Base-by-base conservation (phyloP, 106 monocot species). In the Chionographis japonica region DNA sequence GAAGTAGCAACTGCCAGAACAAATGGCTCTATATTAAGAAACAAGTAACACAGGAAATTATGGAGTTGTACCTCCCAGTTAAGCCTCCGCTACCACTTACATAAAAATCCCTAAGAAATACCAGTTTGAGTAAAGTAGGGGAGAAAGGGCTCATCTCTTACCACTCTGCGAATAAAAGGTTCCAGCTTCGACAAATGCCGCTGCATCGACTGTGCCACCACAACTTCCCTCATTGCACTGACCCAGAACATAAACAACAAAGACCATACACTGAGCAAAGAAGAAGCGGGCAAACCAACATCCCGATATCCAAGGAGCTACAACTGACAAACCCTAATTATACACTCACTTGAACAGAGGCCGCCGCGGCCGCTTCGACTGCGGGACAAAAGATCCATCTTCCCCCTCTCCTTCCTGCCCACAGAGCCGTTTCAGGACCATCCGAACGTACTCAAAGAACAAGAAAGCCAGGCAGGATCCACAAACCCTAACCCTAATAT, bases 111-210 rank as follows among this genome's bases (percentile, higher is more conserved):
- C 62, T 54, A 14, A 7, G 14, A 37, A 38, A 3, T 13, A 8
- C 11, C 8, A 8, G 8, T 18, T 14, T 12, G 18, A 37, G 11
- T 8, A 37, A 17, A 12, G 58, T 55, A 14, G 20, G 12, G 12
- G 18, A 37, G 12, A 8, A 27, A 42, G 42, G 13, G 38, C 10
- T 7, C 38, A 15, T 39, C 1, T 40, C 62, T 46, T 79, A 89
- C 85, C 76, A 89, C 85, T 72, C 65, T 82, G 27, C 89, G 89
- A 36, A 89, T 68, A 72, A 85, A 85, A 65, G 85, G 82, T 66
- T 89, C 89, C 40, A 88, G 61, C 80, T 75, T 80, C 27, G 83
- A 66, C 77, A 89, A 71, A 66, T 83, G 70, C 66, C 66, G 65
- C 70, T 79, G 85, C 66, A 89, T 79, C 27, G 72, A 82, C 50